A percentile compares a stretch with the other conserved stretches of the same genome.
phyloP scores from a whole-genome alignment of 2,329 filamentous ascomycete genomes.

The Botryotinia narcissicola region DNA sequence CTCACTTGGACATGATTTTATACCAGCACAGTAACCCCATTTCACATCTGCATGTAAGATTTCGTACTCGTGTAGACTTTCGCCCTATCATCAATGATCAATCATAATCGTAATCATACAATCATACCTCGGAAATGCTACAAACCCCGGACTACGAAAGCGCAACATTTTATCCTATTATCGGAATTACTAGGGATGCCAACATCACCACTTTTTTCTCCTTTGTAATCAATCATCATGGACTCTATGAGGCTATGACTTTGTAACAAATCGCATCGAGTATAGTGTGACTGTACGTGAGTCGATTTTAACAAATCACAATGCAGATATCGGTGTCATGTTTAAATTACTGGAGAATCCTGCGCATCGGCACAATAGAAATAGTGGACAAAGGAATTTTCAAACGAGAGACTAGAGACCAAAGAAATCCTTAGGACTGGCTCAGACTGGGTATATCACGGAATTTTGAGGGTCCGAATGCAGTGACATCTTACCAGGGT shows the following conservation, averaged over 20 bases:
- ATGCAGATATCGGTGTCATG: neutral
- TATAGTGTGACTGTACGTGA: neutral
- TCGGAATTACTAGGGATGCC: neutral
- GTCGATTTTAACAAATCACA: neutral
- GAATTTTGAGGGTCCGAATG: slow-evolving; percentile 1
- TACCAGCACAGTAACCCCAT: neutral
- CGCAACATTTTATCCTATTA: neutral
- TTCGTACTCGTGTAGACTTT: slow-evolving; percentile 2
- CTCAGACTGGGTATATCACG: neutral
- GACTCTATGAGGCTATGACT: slow-evolving; percentile 5
- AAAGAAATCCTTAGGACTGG: neutral
- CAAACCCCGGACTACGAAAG: slow-evolving; percentile 6
- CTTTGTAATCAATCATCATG: slow-evolving; percentile 2
- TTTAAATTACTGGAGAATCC: slow-evolving; percentile 4
- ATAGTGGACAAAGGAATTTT: slow-evolving; percentile 7
- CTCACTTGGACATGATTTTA: neutral
- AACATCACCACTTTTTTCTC: neutral
- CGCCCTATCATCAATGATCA: neutral
- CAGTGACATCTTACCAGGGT: neutral
- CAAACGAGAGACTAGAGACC: neutral
- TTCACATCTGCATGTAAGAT: slow-evolving; percentile 8
- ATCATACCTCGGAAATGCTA: neutral
- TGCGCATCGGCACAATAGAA: neutral
- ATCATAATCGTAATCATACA: neutral
- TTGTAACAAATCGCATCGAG: neutral